phyloP scores from a whole-genome alignment of 83 land plant genomes.

The Picea engelmannii region DNA sequence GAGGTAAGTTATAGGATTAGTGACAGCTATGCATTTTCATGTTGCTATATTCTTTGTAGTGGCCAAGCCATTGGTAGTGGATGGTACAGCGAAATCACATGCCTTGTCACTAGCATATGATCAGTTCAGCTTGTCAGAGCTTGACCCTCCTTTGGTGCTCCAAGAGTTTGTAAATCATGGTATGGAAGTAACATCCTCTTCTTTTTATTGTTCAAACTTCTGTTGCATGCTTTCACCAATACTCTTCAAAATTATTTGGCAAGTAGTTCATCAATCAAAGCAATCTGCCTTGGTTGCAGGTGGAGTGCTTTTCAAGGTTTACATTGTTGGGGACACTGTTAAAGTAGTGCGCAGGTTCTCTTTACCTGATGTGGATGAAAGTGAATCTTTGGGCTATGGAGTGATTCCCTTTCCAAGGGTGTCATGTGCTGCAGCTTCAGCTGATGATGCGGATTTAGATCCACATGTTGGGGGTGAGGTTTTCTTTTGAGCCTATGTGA shows the following conservation, averaged over 20 bases:
- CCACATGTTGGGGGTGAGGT: slow-evolving; percentile 61
- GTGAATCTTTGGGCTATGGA: slow-evolving; percentile 53
- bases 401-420: slow-evolving; percentile 83
- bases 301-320: slow-evolving; percentile 88
- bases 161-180: slow-evolving; percentile 97
- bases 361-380: slow-evolving; percentile 73
- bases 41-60: slow-evolving; percentile 46
- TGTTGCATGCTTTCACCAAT: neutral
- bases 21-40: neutral
- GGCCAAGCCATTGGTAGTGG: slow-evolving; percentile 80
- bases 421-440: slow-evolving; percentile 88
- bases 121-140: slow-evolving; percentile 56
- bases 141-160: slow-evolving; percentile 83
- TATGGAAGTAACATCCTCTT: slow-evolving; percentile 16
- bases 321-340: slow-evolving; percentile 78
- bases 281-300: slow-evolving; percentile 33
- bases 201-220: neutral
- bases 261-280: neutral
- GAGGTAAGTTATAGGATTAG: neutral
- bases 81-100: slow-evolving; percentile 91
- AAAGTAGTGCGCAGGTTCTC: slow-evolving; percentile 89
- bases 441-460: slow-evolving; percentile 91
- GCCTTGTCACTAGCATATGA: slow-evolving; percentile 85
- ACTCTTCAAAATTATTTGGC: neutral
- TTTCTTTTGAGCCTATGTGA: neutral